Evolutionary conservation across 139 green algal genomes (phyloP), one percentile per base, ranked within the genome.

Genomic region (Chlorella vulgaris): DNA sequence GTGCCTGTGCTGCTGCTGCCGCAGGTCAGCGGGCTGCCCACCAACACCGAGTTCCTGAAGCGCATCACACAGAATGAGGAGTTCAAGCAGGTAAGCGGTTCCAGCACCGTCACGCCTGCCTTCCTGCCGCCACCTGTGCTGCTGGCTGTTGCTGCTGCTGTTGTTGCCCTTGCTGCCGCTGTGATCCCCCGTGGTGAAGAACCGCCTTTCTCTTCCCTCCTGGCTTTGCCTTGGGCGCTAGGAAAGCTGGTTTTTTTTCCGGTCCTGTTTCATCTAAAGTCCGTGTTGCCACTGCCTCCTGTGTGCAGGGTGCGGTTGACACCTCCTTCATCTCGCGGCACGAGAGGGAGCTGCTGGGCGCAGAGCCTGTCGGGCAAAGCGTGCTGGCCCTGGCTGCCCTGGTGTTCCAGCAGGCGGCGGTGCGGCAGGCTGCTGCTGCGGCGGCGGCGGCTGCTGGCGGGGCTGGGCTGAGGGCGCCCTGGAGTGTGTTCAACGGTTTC

Each of bases 41-140:
- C 91, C 35, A 97, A 97, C 81, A 55, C 93, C 7, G 81, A 70
- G 24, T 97, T 96, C 86, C 78, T 97, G 65, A 75, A 85, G 58
- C 85, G 91, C 50, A 82, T 95, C 26, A 81, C 85, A 2, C 78
- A 69, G 4, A 91, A 96, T 78, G 83, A 86, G 13, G 84, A 84
- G 26, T 96, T 97, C 78, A 36, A 77, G 36, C 36, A 65, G 80
- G 80, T 26, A 19, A 31, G 80, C n/a, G n/a, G n/a, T n/a, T n/a
- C n/a, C n/a, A n/a, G n/a, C n/a, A n/a, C n/a, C n/a, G n/a, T n/a
- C n/a, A n/a, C n/a, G n/a, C n/a, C n/a, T n/a, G n/a, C n/a, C n/a
- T n/a, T n/a, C n/a, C n/a, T n/a, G n/a, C n/a, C n/a, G n/a, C n/a
- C n/a, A n/a, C n/a, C n/a, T n/a, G n/a, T n/a, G n/a, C n/a, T n/a